Evolutionary conservation across 2,329 filamentous ascomycete genomes (phyloP), one percentile per base, ranked within the genome.

Genomic region (Arthrobotrys sinensis): DNA sequence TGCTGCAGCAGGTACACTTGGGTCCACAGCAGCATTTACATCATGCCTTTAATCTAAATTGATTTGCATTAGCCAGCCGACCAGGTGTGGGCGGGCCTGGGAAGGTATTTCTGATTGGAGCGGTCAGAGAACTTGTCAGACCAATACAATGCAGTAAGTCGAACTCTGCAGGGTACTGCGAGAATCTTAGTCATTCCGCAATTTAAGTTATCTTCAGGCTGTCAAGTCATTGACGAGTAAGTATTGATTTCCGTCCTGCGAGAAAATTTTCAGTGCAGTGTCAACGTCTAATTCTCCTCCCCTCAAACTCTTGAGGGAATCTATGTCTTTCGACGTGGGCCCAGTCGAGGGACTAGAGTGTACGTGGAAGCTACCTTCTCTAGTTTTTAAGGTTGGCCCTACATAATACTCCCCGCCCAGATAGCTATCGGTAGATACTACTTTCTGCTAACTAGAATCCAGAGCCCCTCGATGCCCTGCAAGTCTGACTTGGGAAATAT

Each of bases 1-100:
- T 50, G 69, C 60, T 73, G 69, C 69, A 73, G 60, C 60, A 60
- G 53, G 64, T 63, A 73, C 55, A 60, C 36, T 63, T 60, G 64
- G 69, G 68, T 65, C 69, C 69, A 63, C 64, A 62, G 28, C 48
- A 52, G 11, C 55, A 36, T 64, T 38, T 53, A 55, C 62, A 66
- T 73, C 60, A 46, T 73, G 60, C 60, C 45, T 73, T 60, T 65
- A 46, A 60, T 60, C 43, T 60, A 60, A 60, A 60, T 40, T 60
- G 36, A 16, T 57, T 65, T 66, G 60, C 69, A 73, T 65, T 34
- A 55, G 50, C 48, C 60, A 36, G 40, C 68, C 48, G 36, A 46
- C 50, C 28, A 66, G 36, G 57, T 36, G 60, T 21, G 46, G 53
- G 53, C 60, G 60, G 24, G 45, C 38, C 53, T 53, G 48, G 50